Evolutionary conservation across 192 early-diverging fungal species (phyloP).

Genomic region (Kickxella alabastrina): DNA sequence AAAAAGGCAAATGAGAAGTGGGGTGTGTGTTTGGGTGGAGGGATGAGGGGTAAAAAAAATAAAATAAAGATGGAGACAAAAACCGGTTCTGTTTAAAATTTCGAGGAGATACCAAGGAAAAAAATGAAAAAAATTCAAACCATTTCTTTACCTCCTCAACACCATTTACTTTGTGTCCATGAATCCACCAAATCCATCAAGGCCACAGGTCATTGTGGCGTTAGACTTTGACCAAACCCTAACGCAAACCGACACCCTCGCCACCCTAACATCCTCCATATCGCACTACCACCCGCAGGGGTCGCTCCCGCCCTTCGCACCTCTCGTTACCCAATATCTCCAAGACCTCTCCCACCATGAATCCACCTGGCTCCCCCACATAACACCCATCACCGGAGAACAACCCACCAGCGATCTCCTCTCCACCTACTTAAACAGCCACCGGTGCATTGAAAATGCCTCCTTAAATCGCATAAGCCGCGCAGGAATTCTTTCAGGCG

Average conservation of each 20-base stretch:
- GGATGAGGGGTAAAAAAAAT: no score
- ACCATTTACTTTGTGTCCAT: no score
- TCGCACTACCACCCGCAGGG: constrained; percentile 12
- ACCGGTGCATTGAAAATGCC: neutral
- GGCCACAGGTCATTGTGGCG: constrained; percentile 13
- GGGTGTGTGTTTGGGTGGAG: no score
- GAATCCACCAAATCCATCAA: no score
- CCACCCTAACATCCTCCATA: constrained; percentile 13
- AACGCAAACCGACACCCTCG: constrained; percentile 30
- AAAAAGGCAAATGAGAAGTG: no score
- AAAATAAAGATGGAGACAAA: no score
- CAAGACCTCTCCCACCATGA: constrained; percentile 14
- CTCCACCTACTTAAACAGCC: neutral
- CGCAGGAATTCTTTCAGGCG: neutral
- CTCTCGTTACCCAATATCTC: constrained; percentile 23
- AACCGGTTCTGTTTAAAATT: no score
- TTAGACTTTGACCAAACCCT: constrained; percentile 49
- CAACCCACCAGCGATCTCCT: neutral
- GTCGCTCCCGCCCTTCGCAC: constrained; percentile 10
- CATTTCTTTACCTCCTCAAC: no score
- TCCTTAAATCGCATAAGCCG: neutral
- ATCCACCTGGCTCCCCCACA: constrained; percentile 6
- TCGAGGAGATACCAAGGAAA: no score
- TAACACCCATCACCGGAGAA: neutral
- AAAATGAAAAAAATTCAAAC: no score